A percentile compares a stretch with the other conserved stretches of the same genome.
phyloP scores from a whole-genome alignment of 345 rosid genomes.

The Gossypium arboreum region DNA sequence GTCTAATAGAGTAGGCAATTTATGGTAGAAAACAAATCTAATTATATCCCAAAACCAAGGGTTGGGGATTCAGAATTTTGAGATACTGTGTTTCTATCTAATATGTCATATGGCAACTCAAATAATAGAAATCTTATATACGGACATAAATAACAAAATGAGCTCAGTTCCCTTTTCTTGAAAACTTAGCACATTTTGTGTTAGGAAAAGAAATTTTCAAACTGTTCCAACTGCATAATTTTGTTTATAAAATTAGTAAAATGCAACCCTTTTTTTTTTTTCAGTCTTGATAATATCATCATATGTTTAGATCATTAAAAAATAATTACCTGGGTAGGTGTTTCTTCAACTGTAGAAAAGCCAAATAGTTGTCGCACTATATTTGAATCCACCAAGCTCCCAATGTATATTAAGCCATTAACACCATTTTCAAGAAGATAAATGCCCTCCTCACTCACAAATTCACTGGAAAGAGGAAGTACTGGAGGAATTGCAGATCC shows the following conservation, averaged over 20 bases:
- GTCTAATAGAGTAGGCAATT: neutral
- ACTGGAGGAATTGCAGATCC: slow-evolving; percentile 54
- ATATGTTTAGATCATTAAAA: slow-evolving; percentile 1
- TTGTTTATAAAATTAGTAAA: neutral
- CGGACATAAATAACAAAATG: neutral
- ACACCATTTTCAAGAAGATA: slow-evolving; percentile 93
- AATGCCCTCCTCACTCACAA: slow-evolving; percentile 71
- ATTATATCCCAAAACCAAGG: neutral
- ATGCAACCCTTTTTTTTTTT: neutral
- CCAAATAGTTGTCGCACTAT: slow-evolving; percentile 65
- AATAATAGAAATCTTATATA: neutral
- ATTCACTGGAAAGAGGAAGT: slow-evolving; percentile 83
- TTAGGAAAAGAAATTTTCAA: no score
- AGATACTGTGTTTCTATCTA: neutral
- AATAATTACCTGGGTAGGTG: slow-evolving; percentile 63
- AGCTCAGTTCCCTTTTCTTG: neutral
- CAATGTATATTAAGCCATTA: slow-evolving; percentile 77
- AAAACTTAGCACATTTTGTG: no score
- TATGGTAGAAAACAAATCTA: neutral
- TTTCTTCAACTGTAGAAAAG: slow-evolving; percentile 51
- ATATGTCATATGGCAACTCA: neutral
- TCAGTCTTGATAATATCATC: neutral
- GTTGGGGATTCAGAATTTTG: neutral
- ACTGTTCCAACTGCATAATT: neutral
- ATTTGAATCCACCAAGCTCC: slow-evolving; percentile 58